Evolutionary conservation across 306 rosid species (phyloP).

Genomic region (Ormosia semicastrata): DNA sequence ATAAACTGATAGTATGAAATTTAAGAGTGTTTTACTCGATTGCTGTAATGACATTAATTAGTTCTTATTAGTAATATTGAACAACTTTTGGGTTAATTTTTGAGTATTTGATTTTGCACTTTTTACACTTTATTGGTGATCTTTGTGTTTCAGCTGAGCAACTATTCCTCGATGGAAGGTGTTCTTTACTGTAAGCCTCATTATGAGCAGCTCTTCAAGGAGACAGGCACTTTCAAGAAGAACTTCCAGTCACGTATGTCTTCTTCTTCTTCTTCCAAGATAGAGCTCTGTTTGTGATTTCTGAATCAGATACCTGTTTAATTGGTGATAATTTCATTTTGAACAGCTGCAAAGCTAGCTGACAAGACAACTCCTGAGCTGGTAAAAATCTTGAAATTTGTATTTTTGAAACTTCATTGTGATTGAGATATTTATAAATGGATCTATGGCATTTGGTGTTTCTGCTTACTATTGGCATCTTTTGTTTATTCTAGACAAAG

Average conservation of each 20-base stretch:
- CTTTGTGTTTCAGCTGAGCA: conserved; percentile 63
- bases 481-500: conserved; percentile 59
- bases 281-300: conserved; percentile 22
- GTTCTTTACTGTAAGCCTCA: conserved; percentile 82
- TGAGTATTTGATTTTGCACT: background rate
- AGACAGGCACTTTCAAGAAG: conserved; percentile 69
- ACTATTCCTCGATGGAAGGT: conserved; percentile 86
- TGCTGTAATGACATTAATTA: background rate
- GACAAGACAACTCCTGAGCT: conserved; percentile 72
- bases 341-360: conserved; percentile 76
- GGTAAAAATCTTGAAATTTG: conserved; percentile 43
- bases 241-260: conserved; percentile 79
- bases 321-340: conserved; percentile 41
- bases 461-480: conserved; percentile 18
- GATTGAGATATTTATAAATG: background rate
- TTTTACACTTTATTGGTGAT: background rate
- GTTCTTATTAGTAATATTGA: background rate
- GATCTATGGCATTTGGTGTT: background rate
- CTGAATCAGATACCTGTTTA: conserved; percentile 23
- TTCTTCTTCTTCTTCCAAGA: background rate
- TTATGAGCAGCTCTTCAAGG: conserved; percentile 83
- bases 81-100: background rate
- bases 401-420: conserved; percentile 10
- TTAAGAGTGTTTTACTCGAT: background rate
- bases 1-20: background rate